phyloP scores from a whole-genome alignment of 2,329 filamentous ascomycete species.

The Chlorencoelia australis region DNA sequence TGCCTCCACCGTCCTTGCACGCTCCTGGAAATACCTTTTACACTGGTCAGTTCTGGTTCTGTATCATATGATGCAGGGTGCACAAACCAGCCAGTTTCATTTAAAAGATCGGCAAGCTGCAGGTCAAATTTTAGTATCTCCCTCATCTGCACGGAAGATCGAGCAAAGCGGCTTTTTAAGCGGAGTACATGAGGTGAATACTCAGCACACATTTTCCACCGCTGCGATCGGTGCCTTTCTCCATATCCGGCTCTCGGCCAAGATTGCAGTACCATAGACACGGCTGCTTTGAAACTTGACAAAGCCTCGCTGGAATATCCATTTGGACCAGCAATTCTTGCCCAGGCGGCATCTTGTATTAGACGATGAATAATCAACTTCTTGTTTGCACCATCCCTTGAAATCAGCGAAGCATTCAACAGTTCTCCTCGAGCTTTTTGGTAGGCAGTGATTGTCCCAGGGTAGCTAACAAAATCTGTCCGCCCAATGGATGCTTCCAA shows the following conservation, averaged over 20 bases:
- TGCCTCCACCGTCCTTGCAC: no score
- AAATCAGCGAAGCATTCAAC: conserved; percentile 20
- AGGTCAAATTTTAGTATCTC: no score
- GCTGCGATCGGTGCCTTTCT: conserved; percentile 12
- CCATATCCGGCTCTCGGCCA: conserved; percentile 13
- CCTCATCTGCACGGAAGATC: no score
- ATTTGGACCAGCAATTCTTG: conserved; percentile 14
- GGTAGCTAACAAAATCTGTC: conserved; percentile 4
- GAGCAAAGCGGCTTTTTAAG: conserved; percentile 5
- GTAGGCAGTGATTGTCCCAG: conserved; percentile 13
- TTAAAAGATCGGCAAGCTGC: no score
- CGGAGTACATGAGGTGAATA: conserved; percentile 21
- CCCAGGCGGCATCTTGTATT: conserved; percentile 22
- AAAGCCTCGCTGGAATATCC: conserved; percentile 9
- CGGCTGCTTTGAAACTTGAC: conserved; percentile 11
- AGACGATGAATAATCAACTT: conserved; percentile 21
- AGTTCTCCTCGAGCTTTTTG: conserved; percentile 19
- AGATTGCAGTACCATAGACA: conserved; percentile 11
- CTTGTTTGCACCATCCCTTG: conserved; percentile 15
- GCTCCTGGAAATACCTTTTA: no score
- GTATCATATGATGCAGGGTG: no score
- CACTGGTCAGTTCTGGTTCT: no score
- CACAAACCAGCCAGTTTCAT: no score
- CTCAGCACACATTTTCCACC: conserved; percentile 20
- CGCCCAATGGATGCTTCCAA: conserved; percentile 6